Conservation (phyloP, 768 basidiomycete species). For the Pilatotrama ljubarskyi region DNA sequence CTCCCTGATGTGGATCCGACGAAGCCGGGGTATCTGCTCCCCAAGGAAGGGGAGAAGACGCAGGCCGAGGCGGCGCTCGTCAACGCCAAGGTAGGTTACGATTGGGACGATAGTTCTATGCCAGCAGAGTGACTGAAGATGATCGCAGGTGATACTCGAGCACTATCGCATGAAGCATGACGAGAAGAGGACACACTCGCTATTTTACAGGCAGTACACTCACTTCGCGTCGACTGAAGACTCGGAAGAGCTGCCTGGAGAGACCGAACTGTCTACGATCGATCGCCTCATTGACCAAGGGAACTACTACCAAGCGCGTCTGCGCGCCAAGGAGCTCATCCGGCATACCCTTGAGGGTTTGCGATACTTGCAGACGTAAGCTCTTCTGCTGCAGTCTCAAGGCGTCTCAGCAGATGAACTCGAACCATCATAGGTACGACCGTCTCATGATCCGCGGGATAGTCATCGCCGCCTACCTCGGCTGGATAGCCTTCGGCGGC, state of each 20-base stretch:
- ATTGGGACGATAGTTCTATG: background rate
- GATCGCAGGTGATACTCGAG: constrained; percentile 61
- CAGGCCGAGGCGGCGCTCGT: constrained; percentile 57
- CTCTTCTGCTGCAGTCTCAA: background rate
- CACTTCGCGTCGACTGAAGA: constrained; percentile 41
- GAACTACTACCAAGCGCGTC: constrained; percentile 51
- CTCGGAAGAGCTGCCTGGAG: constrained; percentile 35
- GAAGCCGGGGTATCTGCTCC: constrained; percentile 56
- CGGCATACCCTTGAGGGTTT: constrained; percentile 56
- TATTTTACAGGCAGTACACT: constrained; percentile 65
- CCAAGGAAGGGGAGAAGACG: constrained; percentile 45
- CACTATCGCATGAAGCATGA: constrained; percentile 78
- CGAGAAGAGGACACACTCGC: constrained; percentile 54
- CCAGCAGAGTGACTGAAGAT: background rate
- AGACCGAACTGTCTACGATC: constrained; percentile 41
- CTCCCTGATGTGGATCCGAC: constrained; percentile 72
- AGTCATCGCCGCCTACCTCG: constrained; percentile 70
- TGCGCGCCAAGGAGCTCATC: constrained; percentile 53
- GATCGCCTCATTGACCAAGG: constrained; percentile 43
- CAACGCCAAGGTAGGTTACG: constrained; percentile 55
- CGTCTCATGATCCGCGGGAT: constrained; percentile 67
- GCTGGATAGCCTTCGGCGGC: constrained; percentile 74
- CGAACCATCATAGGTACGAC: constrained; percentile 55
- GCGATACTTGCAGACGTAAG: constrained; percentile 73
- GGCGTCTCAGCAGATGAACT: constrained; percentile 3